Base-by-base conservation (phyloP, 495 filamentous ascomycete genomes). In the Baudoinia panamericana region DNA sequence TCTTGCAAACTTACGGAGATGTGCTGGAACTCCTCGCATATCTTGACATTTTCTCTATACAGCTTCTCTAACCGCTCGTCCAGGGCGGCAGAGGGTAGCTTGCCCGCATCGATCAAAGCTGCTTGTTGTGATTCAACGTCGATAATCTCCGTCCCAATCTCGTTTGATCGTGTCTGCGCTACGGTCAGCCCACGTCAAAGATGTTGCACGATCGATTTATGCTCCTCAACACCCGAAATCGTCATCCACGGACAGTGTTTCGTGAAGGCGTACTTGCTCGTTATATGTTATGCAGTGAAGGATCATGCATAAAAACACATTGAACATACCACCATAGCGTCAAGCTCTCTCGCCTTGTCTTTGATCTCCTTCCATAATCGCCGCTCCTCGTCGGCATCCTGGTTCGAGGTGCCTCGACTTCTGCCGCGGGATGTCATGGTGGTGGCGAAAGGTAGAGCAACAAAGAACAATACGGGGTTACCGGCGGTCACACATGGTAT, bases 331-430 rank as follows among this genome's bases (percentile, higher is more conserved):
- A 55, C 46, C 21, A 57, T 48, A 9, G 39, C 52, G 41, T 59
- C 65, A 19, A 60, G 49, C 33, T 54, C 50, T 36, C 51, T 60
- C 20, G 73, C 58, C 47, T 76, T 72, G 30, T 66, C 70, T 20
- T 69, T 62, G 32, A 80, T 74, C 43, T 70, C 66, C 39, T 67
- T 73, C 75, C 75, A 80, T 55, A 80, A 65, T 41, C 70, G 67
- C 30, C 71, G 67, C 54, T 79, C 75, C 56, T 80, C 75, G 45
- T 77, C 56, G 16, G 56, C 39, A 34, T 69, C 66, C n/a, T 70
- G 65, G 35, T 64, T 68, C 4, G 51, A 39, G 26, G 57, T 53
- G 22, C 51, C 47, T n/a, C 65, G 52, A 17, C 63, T 60, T 21
- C 66, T 36, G 48, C 53, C 66, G 9, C 66, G 52, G 23, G 61